Evolutionary conservation across 2,329 filamentous ascomycete species (phyloP).

Genomic region (Hypoxylon sp.): DNA sequence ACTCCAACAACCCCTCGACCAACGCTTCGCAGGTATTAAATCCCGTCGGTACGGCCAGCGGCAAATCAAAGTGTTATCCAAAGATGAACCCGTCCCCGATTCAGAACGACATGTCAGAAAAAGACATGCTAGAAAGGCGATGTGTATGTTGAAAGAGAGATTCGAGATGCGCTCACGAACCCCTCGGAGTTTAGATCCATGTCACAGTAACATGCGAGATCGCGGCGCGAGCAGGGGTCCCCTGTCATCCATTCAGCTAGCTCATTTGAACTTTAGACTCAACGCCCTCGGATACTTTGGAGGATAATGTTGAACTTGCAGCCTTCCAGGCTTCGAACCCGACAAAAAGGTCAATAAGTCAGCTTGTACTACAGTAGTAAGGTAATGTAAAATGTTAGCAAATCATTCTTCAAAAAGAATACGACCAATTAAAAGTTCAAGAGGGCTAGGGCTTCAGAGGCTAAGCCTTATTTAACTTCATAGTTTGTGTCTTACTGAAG

Average conservation of each 20-base stretch:
- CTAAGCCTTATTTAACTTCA: not conserved
- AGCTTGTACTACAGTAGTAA: not conserved
- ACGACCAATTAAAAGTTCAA: not conserved
- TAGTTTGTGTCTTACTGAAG: not conserved
- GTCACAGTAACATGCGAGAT: constrained; percentile 25
- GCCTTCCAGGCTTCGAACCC: not conserved
- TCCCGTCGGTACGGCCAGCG: not conserved
- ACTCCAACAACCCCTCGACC: constrained; percentile 14
- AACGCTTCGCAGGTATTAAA: constrained; percentile 17
- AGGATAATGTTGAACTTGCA: no score
- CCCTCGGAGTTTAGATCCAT: constrained; percentile 15
- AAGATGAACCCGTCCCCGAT: not conserved
- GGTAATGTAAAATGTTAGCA: not conserved
- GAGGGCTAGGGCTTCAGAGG: not conserved
- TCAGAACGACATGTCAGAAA: not conserved
- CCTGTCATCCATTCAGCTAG: constrained; percentile 2
- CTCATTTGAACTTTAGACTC: constrained; percentile 1
- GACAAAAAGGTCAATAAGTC: not conserved
- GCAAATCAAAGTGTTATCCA: not conserved
- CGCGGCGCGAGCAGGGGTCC: constrained; percentile 27
- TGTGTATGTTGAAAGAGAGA: constrained; percentile 7
- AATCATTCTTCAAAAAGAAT: not conserved
- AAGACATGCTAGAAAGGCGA: not conserved
- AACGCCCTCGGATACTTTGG: constrained; percentile 10
- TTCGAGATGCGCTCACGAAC: not conserved